Evolutionary conservation across 345 rosid genomes (phyloP), one percentile per base, ranked within the genome.

Genomic region (Kandelia obovata): DNA sequence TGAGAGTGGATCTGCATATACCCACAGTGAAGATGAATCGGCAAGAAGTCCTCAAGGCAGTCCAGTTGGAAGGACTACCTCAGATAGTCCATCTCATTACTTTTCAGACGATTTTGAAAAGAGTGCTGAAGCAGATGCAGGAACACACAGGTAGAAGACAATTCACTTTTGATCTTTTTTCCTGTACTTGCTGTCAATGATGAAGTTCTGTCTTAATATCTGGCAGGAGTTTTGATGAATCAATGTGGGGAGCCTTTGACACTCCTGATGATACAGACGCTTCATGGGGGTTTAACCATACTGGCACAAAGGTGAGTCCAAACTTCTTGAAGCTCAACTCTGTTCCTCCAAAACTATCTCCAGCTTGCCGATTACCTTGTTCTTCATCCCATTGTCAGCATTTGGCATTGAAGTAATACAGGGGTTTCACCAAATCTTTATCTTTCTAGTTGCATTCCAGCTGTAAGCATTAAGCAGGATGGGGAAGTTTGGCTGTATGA

Each of bases 221-320:
- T 80, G 49, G 53, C 23, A 85, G 92, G 78, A 85, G 86, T 74
- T 94, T 88, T 71, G 99, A 95, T 77, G 99, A 89, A 57, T 88
- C 96, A 43, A 84, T 80, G 31, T 95, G 97, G 99, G 96, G 97
- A 70, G 94, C 92, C 52, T 92, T 95, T 67, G 99, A 89, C 83
- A 80, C 87, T 74, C 83, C 84, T 62, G 97, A 95, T 82, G 99
- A 95, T 79, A 80, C 81, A 37, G 99, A 92, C 79, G 89, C 96
- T 7, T 88, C 92, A 31, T 95, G 99, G 99, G 97, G 97, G 21
- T 87, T 95, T 73, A 83, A 84, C 75, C 83, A 82, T 76, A 59
- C 78, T 64, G 77, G 85, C 69, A 72, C 83, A 79, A 88, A 88
- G 99, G 99, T 90, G 57, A 83, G 84, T 52, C 64, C 37, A 31